Evolutionary conservation across 176 grass and related monocot species (phyloP).

Genomic region (Rhynchospora breviuscula): DNA sequence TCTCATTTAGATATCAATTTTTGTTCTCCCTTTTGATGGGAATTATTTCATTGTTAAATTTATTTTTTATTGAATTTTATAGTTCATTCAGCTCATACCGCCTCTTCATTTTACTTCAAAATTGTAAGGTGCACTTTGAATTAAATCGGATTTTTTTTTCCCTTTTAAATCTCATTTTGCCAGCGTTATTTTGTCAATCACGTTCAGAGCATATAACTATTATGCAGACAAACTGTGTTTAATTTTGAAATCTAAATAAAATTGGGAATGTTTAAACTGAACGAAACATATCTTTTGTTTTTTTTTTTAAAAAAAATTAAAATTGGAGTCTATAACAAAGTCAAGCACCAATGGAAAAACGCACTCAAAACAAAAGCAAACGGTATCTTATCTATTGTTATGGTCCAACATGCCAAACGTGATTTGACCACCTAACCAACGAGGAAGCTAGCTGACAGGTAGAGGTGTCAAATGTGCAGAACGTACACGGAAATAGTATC

Average conservation of each 20-base stretch:
- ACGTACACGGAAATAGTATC: too few species aligned
- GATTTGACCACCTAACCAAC: slow-evolving; percentile 5
- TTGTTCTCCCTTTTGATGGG: too few species aligned
- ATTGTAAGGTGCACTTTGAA: background rate
- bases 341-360: background rate
- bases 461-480: too few species aligned
- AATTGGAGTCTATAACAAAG: background rate
- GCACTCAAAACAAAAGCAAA: background rate
- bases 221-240: background rate
- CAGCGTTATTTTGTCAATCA: background rate
- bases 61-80: background rate
- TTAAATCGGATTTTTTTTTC: background rate
- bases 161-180: background rate
- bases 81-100: background rate
- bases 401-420: background rate
- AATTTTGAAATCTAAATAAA: too few species aligned
- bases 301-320: slow-evolving; percentile 12
- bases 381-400: background rate
- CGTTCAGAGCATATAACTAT: background rate
- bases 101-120: background rate
- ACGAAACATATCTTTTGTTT: background rate
- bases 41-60: background rate
- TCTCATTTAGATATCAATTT: too few species aligned
- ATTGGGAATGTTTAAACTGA: background rate
- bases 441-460: background rate